Evolutionary conservation across 2,329 filamentous ascomycete genomes (phyloP).

Genomic region (Lecanicillium sp.): DNA sequence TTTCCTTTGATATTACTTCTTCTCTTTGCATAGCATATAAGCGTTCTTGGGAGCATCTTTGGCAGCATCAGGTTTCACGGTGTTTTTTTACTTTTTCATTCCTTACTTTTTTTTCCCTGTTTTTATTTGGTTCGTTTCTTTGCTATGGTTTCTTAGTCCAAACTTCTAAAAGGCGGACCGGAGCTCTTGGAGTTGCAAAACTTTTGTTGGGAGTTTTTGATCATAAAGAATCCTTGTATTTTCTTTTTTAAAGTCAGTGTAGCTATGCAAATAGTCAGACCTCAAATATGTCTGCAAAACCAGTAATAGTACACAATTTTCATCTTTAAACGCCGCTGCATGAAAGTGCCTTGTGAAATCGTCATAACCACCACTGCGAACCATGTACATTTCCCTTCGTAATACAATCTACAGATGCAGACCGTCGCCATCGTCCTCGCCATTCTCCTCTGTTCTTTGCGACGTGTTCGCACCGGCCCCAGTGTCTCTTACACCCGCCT

Average conservation of each 20-base stretch:
- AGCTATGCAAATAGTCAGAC: not conserved
- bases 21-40: constrained; percentile 9
- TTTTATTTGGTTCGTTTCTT: constrained; percentile 3
- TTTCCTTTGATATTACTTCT: constrained; percentile 8
- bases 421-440: constrained; percentile 43
- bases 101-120: constrained; percentile 9
- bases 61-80: not conserved
- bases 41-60: not conserved
- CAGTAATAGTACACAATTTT: not conserved
- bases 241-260: not conserved
- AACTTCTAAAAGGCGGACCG: too few relatives aligned
- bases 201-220: not conserved
- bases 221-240: not conserved
- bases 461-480: constrained; percentile 28
- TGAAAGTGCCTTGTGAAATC: constrained; percentile 2
- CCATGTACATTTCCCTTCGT: too few relatives aligned
- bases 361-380: too few relatives aligned
- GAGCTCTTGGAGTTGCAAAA: too few relatives aligned
- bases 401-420: constrained; percentile 48
- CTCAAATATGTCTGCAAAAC: not conserved
- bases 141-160: constrained; percentile 1
- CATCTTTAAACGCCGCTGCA: not conserved
- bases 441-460: constrained; percentile 31
- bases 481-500: constrained; percentile 8
- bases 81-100: constrained; percentile 6